Conservation (phyloP, 352 stramenopile genomes). For the Peronosclerospora sorghi region DNA sequence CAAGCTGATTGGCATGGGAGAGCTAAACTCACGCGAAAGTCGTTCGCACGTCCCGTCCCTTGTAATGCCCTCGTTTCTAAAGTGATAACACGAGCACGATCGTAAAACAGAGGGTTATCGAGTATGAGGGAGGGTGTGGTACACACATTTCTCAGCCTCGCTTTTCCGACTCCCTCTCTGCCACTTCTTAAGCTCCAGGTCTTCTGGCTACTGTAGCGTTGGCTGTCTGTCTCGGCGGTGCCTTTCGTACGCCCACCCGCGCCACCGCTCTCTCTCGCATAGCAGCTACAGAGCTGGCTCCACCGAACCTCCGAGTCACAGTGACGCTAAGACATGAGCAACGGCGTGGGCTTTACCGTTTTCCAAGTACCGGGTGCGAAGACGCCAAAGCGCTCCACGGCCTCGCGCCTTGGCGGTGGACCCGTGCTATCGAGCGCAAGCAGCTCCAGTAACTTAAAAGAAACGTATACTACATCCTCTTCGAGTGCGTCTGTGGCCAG, state of each 20-base stretch:
- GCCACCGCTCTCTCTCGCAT: not conserved
- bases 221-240: too few relatives aligned
- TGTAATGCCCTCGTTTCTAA: too few relatives aligned
- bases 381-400: constrained; percentile 15
- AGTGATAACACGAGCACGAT: too few relatives aligned
- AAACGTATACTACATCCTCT: constrained; percentile 8
- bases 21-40: too few relatives aligned
- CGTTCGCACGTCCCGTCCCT: too few relatives aligned
- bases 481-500: constrained; percentile 5
- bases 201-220: not conserved
- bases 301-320: too few relatives aligned
- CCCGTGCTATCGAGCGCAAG: constrained; percentile 8
- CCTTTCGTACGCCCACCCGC: too few relatives aligned
- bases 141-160: constrained; percentile 2
- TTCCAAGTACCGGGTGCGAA: constrained; percentile 53
- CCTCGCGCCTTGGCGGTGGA: constrained; percentile 13
- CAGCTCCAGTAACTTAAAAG: constrained; percentile 9
- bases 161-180: constrained; percentile 7
- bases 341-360: constrained; percentile 45
- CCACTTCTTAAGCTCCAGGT: constrained; percentile 5
- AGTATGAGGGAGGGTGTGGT: not conserved
- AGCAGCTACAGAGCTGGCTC: not conserved
- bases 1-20: too few relatives aligned
- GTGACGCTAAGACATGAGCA: constrained; percentile 18
- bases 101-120: too few relatives aligned